Evolutionary conservation across 352 stramenopile genomes (phyloP), one percentile per base, ranked within the genome.

Genomic region (Globisporangium orthogonon): DNA sequence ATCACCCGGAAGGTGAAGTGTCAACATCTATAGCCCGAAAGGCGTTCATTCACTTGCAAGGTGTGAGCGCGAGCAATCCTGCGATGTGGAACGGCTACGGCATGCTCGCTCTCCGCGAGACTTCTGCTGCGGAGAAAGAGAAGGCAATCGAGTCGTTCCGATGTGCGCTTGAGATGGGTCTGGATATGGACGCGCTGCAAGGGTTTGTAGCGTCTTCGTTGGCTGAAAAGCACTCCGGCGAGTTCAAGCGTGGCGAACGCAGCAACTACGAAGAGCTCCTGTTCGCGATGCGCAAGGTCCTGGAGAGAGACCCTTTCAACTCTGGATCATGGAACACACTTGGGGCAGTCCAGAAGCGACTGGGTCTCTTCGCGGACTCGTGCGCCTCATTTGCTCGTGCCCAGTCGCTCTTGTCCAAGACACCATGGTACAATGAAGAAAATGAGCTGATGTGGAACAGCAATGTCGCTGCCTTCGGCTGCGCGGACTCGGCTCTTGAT

Each of bases 71-170:
- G 15, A 82, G 83, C 63, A 92, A 92, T 45, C 78, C 82, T 0
- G 74, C 77, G 13, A 94, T 95, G 83, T 95, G 86, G 86, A 90
- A 87, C 54, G 86, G 83, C 13, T 91, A 95, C 66, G 82, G 76
- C 2, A 83, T 95, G 69, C 58, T 95, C 15, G 77, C 78, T 65
- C 71, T 75, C 30, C 66, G 66, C 4, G 71, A 87, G 52, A 28
- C 40, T 7, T 83, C 55, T 13, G 35, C 52, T 18, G 47, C 59
- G 29, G 71, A 87, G 55, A 63, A 71, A 31, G 64, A 60, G 30
- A 86, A 88, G 63, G 58, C 78, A 11, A 70, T 83, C 13, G 83
- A 90, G 55, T 76, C 82, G 9, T 95, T 92, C 61, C 69, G 75
- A 47, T 95, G 86, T 58, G 83, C 83, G 29, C 63, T 95, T 9